These are phyloP conservation scores for Nicotiana knightiana DNA, from an alignment of 257 asterid species.

Conservation along the genomic window DNA sequence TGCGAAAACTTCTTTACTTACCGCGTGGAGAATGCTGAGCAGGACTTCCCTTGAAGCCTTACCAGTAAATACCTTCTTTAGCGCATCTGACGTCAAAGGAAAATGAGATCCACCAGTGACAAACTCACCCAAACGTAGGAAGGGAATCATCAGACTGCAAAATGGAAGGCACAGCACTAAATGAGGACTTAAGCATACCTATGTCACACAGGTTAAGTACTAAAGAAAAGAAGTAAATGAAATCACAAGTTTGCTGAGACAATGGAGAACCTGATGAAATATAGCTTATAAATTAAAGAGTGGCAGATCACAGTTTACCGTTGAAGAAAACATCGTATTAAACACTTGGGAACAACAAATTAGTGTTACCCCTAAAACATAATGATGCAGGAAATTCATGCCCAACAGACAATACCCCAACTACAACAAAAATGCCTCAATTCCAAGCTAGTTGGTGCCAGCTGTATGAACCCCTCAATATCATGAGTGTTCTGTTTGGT, in stretches of 20 bases:
- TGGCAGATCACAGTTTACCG: background rate
- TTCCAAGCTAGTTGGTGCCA: too few species aligned
- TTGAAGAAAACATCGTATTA: background rate
- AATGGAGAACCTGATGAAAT: background rate
- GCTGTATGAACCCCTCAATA: too few species aligned
- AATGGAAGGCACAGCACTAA: background rate
- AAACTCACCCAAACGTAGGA: slow-evolving; percentile 81
- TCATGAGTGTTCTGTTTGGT: background rate
- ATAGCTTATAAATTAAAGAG: background rate
- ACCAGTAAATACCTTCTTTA: slow-evolving; percentile 90
- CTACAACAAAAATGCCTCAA: too few species aligned
- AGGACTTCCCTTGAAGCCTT: slow-evolving; percentile 73
- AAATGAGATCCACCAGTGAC: slow-evolving; percentile 88
- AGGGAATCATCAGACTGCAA: slow-evolving; percentile 74
- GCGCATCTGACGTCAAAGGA: slow-evolving; percentile 79
- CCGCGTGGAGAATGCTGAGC: slow-evolving; percentile 80
- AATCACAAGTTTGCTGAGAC: background rate
- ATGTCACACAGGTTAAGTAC: background rate
- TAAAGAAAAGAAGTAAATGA: background rate
- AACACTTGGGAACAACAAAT: background rate
- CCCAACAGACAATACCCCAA: background rate
- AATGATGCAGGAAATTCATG: background rate
- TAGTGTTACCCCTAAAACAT: background rate
- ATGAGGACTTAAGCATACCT: background rate
- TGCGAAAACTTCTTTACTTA: slow-evolving; percentile 24